Evolutionary conservation across 225 moss, liverwort and hornwort genomes (phyloP), one percentile per base, ranked within the genome.

Genomic region (Marchantia polymorpha): DNA sequence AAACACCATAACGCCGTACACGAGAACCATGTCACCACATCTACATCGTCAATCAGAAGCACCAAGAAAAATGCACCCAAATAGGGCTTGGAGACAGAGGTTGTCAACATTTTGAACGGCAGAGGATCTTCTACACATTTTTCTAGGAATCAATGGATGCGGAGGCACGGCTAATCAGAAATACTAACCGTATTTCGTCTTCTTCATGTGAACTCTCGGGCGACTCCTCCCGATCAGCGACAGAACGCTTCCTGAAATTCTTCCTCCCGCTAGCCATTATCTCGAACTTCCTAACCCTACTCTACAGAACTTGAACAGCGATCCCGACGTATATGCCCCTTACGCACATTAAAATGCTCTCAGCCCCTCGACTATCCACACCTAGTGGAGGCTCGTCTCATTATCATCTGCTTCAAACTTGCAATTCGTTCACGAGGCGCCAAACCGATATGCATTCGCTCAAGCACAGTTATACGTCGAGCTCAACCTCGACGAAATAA

Each of bases 161-260:
- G 29, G 4, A 29, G 13, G 12, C 9, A 61, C n/a, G n/a, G n/a
- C 8, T 8, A 22, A 61, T 65, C 26, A 25, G 17, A 6, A 29
- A 20, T 10, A 67, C 20, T 1, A 0, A 95, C 94, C 94, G 87
- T 63, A 92, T 92, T 83, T 93, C 92, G 27, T 90, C 92, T 17
- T 88, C 92, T 48, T 86, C 85, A 52, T 30, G 72, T 7, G 66
- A 49, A 6, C 47, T 26, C 60, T 90, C 91, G n/a, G 84, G 78
- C 22, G 91, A 76, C 29, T 91, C 88, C 64, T 86, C 90, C 16
- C 86, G 79, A 48, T 91, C 94, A 59, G 85, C 86, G 22, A 82
- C 83, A 13, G 82, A 69, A 8, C 94, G 92, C 87, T 91, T 92
- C 73, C 92, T 83, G 69, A 94, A 94, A 51, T 87, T 83, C 88